Evolutionary conservation across 306 rosid species (phyloP).

Genomic region (Trichosanthes truncata): DNA sequence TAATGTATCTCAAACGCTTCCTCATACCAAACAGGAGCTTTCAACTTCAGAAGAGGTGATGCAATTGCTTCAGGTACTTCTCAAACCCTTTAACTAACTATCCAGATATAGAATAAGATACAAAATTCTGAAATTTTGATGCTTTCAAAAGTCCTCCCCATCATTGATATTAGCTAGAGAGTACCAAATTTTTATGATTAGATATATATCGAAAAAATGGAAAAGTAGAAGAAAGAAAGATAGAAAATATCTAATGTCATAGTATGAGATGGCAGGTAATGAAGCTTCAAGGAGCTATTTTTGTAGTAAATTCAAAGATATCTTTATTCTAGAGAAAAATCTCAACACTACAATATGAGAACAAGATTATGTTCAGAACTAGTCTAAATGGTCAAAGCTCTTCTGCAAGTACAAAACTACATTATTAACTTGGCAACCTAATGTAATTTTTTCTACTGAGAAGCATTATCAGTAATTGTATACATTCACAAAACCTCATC

Average conservation of each 20-base stretch:
- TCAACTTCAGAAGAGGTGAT: constrained; percentile 24
- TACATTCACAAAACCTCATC: neutral
- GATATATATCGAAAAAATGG: neutral
- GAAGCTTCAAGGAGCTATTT: constrained; percentile 1
- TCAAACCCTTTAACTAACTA: neutral
- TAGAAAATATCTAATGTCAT: neutral
- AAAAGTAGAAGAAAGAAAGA: neutral
- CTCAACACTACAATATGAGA: neutral
- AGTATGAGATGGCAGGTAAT: neutral
- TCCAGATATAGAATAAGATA: neutral
- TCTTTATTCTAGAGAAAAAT: neutral
- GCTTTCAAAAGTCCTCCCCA: neutral
- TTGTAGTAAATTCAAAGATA: neutral
- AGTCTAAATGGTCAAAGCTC: neutral
- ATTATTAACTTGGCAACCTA: neutral
- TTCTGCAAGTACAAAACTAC: neutral
- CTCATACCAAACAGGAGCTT: constrained; percentile 16
- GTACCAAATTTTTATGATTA: neutral
- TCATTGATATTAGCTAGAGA: neutral
- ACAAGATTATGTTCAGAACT: neutral
- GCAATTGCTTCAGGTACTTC: constrained; percentile 37
- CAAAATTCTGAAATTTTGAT: neutral
- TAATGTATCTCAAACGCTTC: constrained; percentile 13
- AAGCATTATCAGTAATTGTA: neutral
- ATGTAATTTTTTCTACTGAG: neutral